Conservation (phyloP, 805 yeast species). For the Wickerhamiella shivajii region DNA sequence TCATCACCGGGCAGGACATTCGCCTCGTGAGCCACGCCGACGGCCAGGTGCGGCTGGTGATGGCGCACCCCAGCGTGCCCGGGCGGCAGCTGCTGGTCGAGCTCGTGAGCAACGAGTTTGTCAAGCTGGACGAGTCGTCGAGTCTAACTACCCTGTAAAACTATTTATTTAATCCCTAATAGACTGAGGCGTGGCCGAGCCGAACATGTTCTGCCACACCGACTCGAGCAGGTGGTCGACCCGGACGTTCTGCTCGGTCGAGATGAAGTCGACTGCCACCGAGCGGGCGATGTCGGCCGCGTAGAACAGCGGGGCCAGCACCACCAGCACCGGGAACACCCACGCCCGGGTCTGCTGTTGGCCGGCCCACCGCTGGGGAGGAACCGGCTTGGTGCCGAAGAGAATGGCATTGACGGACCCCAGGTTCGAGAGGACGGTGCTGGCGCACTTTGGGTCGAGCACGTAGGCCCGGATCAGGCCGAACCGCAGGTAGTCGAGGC, state of each 20-base stretch:
- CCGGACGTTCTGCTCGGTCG: neutral
- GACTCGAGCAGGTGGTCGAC: neutral
- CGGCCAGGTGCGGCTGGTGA: constrained; percentile 28
- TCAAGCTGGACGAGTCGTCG: constrained; percentile 17
- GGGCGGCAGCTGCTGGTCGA: constrained; percentile 48
- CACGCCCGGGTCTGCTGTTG: constrained; percentile 1
- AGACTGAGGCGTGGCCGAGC: neutral
- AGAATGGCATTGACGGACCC: constrained; percentile 2
- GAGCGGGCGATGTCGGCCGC: constrained; percentile 5
- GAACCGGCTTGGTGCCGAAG: neutral
- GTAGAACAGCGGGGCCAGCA: constrained; percentile 6
- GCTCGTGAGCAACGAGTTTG: constrained; percentile 22
- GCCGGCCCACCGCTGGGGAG: neutral
- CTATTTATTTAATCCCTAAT: neutral
- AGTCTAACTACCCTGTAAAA: constrained; percentile 15
- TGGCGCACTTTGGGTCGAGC: constrained; percentile 1
- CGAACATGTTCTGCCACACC: constrained; percentile 5
- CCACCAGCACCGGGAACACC: constrained; percentile 2
- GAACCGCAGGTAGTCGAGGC: constrained; percentile 6
- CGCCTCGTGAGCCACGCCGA: constrained; percentile 28
- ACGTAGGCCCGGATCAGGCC: constrained; percentile 8
- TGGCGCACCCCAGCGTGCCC: constrained; percentile 52
- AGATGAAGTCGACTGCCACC: neutral
- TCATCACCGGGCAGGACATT: constrained; percentile 57
- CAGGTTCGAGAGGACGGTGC: constrained; percentile 5